Conservation (phyloP, 345 rosid species). For the Lumnitzera racemosa region DNA sequence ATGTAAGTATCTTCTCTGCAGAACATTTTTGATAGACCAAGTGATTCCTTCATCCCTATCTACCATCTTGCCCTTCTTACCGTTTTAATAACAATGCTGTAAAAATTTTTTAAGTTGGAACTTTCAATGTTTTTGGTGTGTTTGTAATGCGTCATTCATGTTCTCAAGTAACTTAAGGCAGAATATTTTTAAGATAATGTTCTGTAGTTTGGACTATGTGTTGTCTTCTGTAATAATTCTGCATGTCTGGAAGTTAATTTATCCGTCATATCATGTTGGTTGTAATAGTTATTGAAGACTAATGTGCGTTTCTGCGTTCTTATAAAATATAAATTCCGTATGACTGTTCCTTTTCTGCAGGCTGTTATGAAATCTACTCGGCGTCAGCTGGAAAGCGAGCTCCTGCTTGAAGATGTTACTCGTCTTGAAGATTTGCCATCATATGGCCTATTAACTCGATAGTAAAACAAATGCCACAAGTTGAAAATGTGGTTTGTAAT, state of each 20-base stretch:
- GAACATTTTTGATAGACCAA: too few species aligned
- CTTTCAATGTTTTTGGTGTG: too few species aligned
- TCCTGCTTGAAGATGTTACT: constrained; percentile 57
- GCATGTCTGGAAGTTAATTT: too few species aligned
- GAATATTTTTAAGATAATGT: too few species aligned
- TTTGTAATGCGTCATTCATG: too few species aligned
- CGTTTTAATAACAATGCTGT: too few species aligned
- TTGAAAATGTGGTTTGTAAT: constrained; percentile 17
- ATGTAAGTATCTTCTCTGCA: constrained; percentile 32
- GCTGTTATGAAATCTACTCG: constrained; percentile 83
- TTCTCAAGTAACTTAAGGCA: too few species aligned
- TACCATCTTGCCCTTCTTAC: not conserved
- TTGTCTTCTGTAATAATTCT: too few species aligned
- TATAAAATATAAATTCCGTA: not conserved
- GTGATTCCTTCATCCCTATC: not conserved
- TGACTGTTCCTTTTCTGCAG: constrained; percentile 17
- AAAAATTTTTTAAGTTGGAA: too few species aligned
- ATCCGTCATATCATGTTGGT: not conserved
- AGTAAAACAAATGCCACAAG: constrained; percentile 10
- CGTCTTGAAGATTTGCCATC: constrained; percentile 85
- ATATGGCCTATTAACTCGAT: constrained; percentile 49
- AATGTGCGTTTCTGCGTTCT: not conserved
- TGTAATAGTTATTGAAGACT: not conserved
- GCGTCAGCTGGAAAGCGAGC: constrained; percentile 87
- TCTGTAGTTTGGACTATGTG: too few species aligned